phyloP scores from a whole-genome alignment of 768 basidiomycete species.

The Myochromella boudieri region DNA sequence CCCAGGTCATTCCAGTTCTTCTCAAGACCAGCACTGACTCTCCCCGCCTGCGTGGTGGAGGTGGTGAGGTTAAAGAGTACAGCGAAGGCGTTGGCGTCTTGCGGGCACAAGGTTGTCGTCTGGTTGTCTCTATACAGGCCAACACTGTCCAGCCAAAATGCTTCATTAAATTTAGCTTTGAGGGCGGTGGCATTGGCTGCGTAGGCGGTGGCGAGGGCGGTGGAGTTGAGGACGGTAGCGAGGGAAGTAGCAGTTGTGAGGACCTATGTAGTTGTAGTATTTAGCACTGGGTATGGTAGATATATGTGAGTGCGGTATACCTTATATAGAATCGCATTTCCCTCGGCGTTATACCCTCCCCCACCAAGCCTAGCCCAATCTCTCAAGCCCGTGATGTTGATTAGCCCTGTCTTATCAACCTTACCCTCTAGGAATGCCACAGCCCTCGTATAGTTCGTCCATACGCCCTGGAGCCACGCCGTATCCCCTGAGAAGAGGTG shows the following conservation, averaged over 20 bases:
- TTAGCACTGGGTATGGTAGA: not conserved
- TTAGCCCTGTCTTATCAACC: slow-evolving; percentile 47
- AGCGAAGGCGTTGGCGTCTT: slow-evolving; percentile 60
- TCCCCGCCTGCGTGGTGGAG: slow-evolving; percentile 33
- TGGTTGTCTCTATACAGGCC: slow-evolving; percentile 58
- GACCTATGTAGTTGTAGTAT: slow-evolving; percentile 37
- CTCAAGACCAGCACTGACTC: slow-evolving; percentile 46
- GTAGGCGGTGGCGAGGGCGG: slow-evolving; percentile 36
- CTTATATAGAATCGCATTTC: slow-evolving; percentile 43
- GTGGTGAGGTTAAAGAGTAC: slow-evolving; percentile 52
- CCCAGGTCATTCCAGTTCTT: slow-evolving; percentile 55
- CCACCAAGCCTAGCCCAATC: slow-evolving; percentile 61
- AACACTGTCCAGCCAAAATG: slow-evolving; percentile 46
- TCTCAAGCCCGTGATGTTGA: slow-evolving; percentile 54
- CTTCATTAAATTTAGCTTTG: slow-evolving; percentile 48
- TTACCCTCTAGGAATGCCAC: slow-evolving; percentile 53
- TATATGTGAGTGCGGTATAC: not conserved
- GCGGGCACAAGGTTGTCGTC: slow-evolving; percentile 51
- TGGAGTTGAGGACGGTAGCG: slow-evolving; percentile 36
- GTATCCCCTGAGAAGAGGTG: slow-evolving; percentile 53
- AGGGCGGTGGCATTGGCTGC: slow-evolving; percentile 45
- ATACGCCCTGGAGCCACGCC: slow-evolving; percentile 47
- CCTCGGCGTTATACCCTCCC: slow-evolving; percentile 56
- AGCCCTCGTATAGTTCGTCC: slow-evolving; percentile 58
- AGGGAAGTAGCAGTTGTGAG: slow-evolving; percentile 47